Conservation (phyloP, 2,329 filamentous ascomycete genomes). For the Aspergillus sp. region DNA sequence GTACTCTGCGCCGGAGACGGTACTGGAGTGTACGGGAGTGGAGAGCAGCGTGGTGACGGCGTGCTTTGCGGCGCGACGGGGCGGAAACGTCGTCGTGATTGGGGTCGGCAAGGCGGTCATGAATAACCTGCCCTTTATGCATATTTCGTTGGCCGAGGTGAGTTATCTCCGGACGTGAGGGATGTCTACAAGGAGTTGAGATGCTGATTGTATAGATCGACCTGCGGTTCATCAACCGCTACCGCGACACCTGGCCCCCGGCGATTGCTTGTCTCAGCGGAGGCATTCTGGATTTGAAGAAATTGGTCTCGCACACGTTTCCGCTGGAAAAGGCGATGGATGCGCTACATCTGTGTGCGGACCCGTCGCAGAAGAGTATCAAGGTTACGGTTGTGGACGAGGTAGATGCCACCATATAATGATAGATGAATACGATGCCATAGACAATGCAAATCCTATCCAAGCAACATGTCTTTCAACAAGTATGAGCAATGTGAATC, state of each 20-base stretch:
- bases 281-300: slow-evolving; percentile 61
- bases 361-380: slow-evolving; percentile 55
- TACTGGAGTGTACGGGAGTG: slow-evolving; percentile 66
- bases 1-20: slow-evolving; percentile 57
- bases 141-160: slow-evolving; percentile 59
- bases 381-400: slow-evolving; percentile 62
- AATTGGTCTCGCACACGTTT: slow-evolving; percentile 62
- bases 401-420: slow-evolving; percentile 23
- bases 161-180: background rate
- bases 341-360: slow-evolving; percentile 54
- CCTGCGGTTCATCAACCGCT: slow-evolving; percentile 69
- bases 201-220: slow-evolving; percentile 51
- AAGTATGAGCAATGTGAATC: too few species aligned
- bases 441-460: background rate
- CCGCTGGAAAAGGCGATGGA: slow-evolving; percentile 62
- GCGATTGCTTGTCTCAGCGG: slow-evolving; percentile 62
- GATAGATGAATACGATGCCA: slow-evolving; percentile 5
- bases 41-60: slow-evolving; percentile 63
- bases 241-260: slow-evolving; percentile 67
- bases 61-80: slow-evolving; percentile 55
- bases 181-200: background rate
- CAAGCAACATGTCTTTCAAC: too few species aligned
- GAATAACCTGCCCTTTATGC: slow-evolving; percentile 68
- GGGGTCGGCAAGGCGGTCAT: slow-evolving; percentile 62
- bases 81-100: slow-evolving; percentile 63